phyloP scores from a whole-genome alignment of 345 rosid species.

The Cardamine occulta region DNA sequence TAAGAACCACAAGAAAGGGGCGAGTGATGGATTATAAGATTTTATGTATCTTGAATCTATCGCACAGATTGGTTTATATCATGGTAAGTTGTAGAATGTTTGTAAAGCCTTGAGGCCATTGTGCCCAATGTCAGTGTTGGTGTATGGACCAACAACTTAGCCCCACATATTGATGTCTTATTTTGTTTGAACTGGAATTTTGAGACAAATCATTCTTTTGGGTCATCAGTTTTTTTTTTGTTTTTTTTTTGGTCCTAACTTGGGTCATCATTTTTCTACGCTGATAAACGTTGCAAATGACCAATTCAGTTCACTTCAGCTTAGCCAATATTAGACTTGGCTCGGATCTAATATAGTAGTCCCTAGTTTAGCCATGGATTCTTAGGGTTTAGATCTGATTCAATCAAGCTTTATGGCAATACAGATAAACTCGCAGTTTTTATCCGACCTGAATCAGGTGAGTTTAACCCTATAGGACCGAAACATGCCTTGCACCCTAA shows the following conservation, averaged over 20 bases:
- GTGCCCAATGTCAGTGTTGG: conserved; percentile 20
- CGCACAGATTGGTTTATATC: neutral
- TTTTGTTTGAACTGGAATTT: conserved; percentile 7
- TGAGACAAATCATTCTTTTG: conserved; percentile 4
- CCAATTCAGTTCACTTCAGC: neutral
- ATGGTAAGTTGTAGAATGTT: conserved; percentile 33
- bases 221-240: too few species aligned
- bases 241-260: too few species aligned
- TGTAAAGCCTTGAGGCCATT: neutral
- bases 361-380: neutral
- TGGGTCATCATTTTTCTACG: neutral
- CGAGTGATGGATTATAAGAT: conserved; percentile 24
- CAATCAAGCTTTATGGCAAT: neutral
- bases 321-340: neutral
- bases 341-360: neutral
- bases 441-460: neutral
- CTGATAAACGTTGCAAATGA: neutral
- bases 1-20: conserved; percentile 26
- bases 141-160: conserved; percentile 32
- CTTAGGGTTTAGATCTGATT: neutral
- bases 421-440: neutral
- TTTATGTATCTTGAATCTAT: conserved; percentile 5
- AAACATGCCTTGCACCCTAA: neutral
- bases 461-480: neutral
- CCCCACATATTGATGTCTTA: conserved; percentile 23